Evolutionary conservation across 192 early-diverging fungal genomes (phyloP), one percentile per base, ranked within the genome.

Genomic region (Backusella psychrophila): DNA sequence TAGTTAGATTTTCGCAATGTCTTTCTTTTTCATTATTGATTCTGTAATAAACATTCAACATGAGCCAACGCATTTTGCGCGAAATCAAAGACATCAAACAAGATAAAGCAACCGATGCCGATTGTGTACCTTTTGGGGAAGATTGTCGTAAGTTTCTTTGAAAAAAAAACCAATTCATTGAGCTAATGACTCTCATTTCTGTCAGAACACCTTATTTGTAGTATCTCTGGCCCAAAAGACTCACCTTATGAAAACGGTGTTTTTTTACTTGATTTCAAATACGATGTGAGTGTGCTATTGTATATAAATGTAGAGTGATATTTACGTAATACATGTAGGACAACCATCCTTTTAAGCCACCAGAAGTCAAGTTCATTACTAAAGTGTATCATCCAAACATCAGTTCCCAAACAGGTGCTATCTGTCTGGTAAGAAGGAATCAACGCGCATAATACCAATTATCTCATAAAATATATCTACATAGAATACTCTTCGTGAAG

Each of bases 401-500:
- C 42, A 85, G 83, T 33, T 89, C 87, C 0, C 87, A 88, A 69
- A 89, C 87, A 29, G 87, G 85, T 66, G 66, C 80, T 42, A 53
- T 34, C 17, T 21, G 39, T 21, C 36, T 38, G 4, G 29, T 70
- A 29, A 29, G 3, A 9, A 77, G 6, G 21, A 33, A 42, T 69
- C 75, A 74, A 74, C 33, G 59, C n/a, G 63, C 6, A 53, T 12
- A 70, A 44, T 17, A 17, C 5, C 14, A 44, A 0, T 17, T 44
- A 44, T 44, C 15, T 44, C 42, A 17, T 44, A 5, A 17, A 33
- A 19, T 19, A 44, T 9, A 72, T 80, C 9, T 75, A 69, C 4
- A 23, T 80, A 74, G 86, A 94, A 11, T 79, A 92, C 94, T 65
- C 81, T 94, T 35, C 94, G 94, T 76, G 90, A 94, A 67, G 86